These are phyloP conservation scores for Quercus wislizeni DNA, from an alignment of 306 rosid genomes.

Conservation along the genomic window DNA sequence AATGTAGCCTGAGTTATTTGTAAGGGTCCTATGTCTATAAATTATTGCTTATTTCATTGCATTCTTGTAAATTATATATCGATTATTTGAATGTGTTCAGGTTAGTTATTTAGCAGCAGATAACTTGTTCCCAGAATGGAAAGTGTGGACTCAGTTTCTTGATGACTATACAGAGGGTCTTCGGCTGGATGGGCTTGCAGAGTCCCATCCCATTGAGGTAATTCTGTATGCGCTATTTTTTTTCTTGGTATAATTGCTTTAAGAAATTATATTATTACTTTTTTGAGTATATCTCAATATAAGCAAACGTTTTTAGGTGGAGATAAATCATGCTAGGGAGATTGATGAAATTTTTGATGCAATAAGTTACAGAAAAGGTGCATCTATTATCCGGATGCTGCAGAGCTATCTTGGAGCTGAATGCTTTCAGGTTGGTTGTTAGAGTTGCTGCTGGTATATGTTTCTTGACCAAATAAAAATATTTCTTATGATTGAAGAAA, in stretches of 20 bases:
- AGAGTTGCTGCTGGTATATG: conserved; percentile 4
- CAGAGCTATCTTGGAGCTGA: conserved; percentile 95
- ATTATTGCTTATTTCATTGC: neutral
- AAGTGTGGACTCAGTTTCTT: conserved; percentile 94
- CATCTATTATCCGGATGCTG: conserved; percentile 90
- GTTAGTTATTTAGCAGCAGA: conserved; percentile 91
- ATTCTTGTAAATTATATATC: neutral
- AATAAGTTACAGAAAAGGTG: conserved; percentile 93
- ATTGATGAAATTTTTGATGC: conserved; percentile 93
- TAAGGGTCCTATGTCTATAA: conserved; percentile 4
- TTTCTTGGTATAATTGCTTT: neutral
- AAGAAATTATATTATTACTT: neutral
- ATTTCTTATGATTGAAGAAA: neutral
- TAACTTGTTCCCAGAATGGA: conserved; percentile 90
- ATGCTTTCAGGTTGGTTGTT: conserved; percentile 73
- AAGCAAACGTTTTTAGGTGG: conserved; percentile 57
- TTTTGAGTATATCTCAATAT: conserved; percentile 1
- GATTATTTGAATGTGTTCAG: conserved; percentile 30
- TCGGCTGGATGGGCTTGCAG: conserved; percentile 82
- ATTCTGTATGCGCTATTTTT: conserved; percentile 2
- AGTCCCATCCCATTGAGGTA: conserved; percentile 97
- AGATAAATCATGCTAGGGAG: conserved; percentile 83
- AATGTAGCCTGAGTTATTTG: no score
- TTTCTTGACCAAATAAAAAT: neutral
- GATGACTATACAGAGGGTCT: conserved; percentile 69